Percentiles rank a stretch among this genome's conserved stretches.
These are phyloP conservation scores for Pichia thaimueangensis DNA, from an alignment of 805 yeast genomes.

Conservation along the genomic window DNA sequence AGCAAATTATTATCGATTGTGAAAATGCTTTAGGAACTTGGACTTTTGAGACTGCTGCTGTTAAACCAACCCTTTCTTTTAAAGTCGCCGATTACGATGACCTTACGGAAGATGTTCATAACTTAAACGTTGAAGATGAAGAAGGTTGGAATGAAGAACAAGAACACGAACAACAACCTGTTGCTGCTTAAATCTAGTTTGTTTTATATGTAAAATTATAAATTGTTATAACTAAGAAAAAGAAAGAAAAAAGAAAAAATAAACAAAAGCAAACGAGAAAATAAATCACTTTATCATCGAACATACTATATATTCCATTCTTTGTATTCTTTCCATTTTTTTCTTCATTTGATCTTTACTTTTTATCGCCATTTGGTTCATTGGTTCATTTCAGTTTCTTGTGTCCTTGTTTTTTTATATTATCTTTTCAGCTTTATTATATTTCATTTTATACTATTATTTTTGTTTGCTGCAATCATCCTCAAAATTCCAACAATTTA, in stretches of 20 bases:
- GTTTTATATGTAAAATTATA: not conserved
- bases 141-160: slow-evolving; percentile 34
- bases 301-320: slow-evolving; percentile 2
- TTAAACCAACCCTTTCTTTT: slow-evolving; percentile 73
- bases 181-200: slow-evolving; percentile 26
- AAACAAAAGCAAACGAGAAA: too few species aligned
- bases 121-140: slow-evolving; percentile 45
- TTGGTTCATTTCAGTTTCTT: too few species aligned
- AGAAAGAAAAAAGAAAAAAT: not conserved
- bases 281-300: too few species aligned
- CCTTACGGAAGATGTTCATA: slow-evolving; percentile 39
- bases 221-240: not conserved
- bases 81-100: slow-evolving; percentile 42
- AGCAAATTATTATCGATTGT: slow-evolving; percentile 80
- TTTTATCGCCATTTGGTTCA: too few species aligned
- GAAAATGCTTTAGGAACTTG: slow-evolving; percentile 78
- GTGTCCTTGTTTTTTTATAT: too few species aligned
- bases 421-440: too few species aligned
- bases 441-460: too few species aligned
- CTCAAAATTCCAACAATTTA: too few species aligned
- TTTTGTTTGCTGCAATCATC: too few species aligned
- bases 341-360: not conserved
- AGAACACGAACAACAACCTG: slow-evolving; percentile 15
- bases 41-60: slow-evolving; percentile 79
- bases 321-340: not conserved